These are phyloP conservation scores for Terfezia claveryi DNA, from an alignment of 495 filamentous ascomycete genomes.

Conservation along the genomic window DNA sequence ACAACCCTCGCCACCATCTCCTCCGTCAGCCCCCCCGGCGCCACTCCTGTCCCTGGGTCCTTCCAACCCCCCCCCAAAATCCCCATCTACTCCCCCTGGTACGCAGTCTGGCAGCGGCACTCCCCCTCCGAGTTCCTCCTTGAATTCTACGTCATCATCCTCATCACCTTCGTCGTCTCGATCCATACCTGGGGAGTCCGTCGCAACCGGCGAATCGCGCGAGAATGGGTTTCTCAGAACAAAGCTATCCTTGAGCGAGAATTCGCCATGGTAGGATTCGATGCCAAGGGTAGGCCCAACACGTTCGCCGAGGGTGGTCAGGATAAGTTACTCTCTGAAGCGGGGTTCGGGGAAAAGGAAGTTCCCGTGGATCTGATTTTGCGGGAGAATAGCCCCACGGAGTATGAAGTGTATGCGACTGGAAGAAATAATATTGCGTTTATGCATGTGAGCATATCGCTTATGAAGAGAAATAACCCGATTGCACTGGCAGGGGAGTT, in stretches of 20 bases:
- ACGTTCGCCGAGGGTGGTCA: constrained; percentile 19
- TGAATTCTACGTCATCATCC: constrained; percentile 59
- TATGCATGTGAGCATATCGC: constrained; percentile 57
- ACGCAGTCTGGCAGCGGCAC: constrained; percentile 81
- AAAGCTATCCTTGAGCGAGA: constrained; percentile 48
- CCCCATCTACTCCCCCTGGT: constrained; percentile 43
- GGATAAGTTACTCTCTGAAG: constrained; percentile 26
- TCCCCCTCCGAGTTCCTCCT: constrained; percentile 58
- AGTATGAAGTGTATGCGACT: constrained; percentile 77
- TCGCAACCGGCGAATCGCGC: constrained; percentile 58
- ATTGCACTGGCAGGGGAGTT: constrained; percentile 45
- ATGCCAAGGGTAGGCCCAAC: constrained; percentile 17
- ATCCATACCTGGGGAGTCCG: constrained; percentile 67
- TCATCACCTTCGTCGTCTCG: constrained; percentile 48
- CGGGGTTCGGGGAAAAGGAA: constrained; percentile 17
- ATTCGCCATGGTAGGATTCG: constrained; percentile 75
- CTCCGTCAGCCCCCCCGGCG: constrained; percentile 24
- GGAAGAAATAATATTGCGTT: constrained; percentile 87
- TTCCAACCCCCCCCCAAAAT: constrained; percentile 32
- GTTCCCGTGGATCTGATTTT: constrained; percentile 20
- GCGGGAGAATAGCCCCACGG: constrained; percentile 62
- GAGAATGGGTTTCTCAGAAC: constrained; percentile 58
- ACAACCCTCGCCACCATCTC: constrained; percentile 23
- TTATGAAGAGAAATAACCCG: constrained; percentile 82
- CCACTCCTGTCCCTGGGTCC: constrained; percentile 31